Evolutionary conservation across 1,284 basidiomycete species (phyloP), one percentile per base, ranked within the genome.

Genomic region (Puccinia hordei): DNA sequence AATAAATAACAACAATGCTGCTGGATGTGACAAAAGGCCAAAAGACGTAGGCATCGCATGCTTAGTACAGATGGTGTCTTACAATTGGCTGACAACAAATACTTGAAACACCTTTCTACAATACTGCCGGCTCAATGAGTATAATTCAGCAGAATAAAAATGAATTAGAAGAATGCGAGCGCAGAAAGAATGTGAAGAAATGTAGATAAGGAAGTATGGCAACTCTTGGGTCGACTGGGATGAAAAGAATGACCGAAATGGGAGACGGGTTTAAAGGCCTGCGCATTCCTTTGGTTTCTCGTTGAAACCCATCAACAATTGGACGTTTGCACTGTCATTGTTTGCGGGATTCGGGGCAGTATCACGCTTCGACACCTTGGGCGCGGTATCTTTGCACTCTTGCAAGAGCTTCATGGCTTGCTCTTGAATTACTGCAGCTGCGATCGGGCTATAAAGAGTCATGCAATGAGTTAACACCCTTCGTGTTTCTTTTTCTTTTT

Each of bases 271-370:
- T 68, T 68, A 68, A 2, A 30, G 41, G 41, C 66, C 66, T 2
- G 44, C n/a, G 38, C 66, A 68, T 6, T 27, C 44, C n/a, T 68
- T 68, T 2, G 41, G 4, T 27, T 44, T 68, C 24, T 44, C 66
- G 24, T 68, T 68, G n/a, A 27, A 68, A 9, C 66, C 66, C 66
- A 68, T 68, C 2, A 68, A 41, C 15, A 68, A 17, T 49, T 68
- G 41, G 22, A 68, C 38, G 24, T 68, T 68, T 35, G 38, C 66
- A 35, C 17, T 33, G 12, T 13, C 17, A 19, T 17, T 68, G 19
- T 17, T n/a, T 30, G 66, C 17, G 13, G 66, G 41, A 17, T 12
- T 27, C 13, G 41, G 24, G 1, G 66, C 5, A 10, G 66, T 38
- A n/a, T 46, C 66, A 15, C 66, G 66, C 24, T 49, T 68, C 22